Base-by-base conservation (phyloP, 805 yeast genomes). In the Soucietia sequanensis region DNA sequence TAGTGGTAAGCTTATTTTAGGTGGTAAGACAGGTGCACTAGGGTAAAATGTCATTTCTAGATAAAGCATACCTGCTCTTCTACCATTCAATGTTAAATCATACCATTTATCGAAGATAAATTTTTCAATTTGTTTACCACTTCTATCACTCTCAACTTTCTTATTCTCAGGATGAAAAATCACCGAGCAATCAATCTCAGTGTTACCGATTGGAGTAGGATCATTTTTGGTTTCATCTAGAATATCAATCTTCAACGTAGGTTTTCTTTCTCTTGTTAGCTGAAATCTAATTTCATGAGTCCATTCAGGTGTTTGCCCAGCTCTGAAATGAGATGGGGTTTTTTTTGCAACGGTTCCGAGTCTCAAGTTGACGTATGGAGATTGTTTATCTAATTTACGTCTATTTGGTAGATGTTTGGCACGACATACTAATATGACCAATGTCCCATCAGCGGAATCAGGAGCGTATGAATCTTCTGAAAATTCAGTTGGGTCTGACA, bases 281-380 rank as follows among this genome's bases (percentile, higher is more conserved):
- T 74, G 74, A 51, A 84, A 86, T 46, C 86, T 65, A 38, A 84
- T 68, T 43, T 85, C 88, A 41, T 80, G 80, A 40, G 86, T 81
- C 87, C 97, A 93, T 14, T 70, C 76, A 1, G 99, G 99, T 4
- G 86, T 84, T 55, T 93, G 99, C 2, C 99, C 99, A 1, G 96
- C 99, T 46, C 98, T 66, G 34, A 77, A 74, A 39, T 85, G 80
- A 0, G 87, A 73, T 23, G 79, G 80, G 1, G 97, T 87, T 50
- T 83, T 79, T 44, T 84, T 80, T 7, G 95, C 91, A 48, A 77
- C 76, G 40, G 86, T 87, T 19, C 90, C 91, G 4, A 93, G 70
- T 37, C 98, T 68, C 9, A 86, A 70, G 5, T 91, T 78, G 41
- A 89, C 84, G 61, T 87, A 90, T 2, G 98, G 99, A 44, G 86